A percentile compares a stretch with the other conserved stretches of the same genome.
Conservation (phyloP, 176 grass and related monocot species). For the Luzula sylvatica region DNA sequence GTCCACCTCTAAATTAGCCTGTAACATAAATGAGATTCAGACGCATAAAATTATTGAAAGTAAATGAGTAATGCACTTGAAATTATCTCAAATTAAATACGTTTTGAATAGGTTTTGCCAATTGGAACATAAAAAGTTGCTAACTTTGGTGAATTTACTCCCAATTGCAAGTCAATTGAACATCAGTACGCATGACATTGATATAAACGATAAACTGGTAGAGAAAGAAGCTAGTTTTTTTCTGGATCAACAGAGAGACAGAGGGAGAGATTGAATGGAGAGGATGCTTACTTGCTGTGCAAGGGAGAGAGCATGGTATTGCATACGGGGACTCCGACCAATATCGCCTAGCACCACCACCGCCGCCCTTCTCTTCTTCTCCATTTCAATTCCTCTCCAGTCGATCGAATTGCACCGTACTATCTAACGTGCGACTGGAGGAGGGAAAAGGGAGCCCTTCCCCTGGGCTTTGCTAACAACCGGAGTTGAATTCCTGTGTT, state of each 20-base stretch:
- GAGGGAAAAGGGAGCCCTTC: conserved; percentile 1
- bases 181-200: neutral
- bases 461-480: neutral
- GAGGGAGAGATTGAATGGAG: neutral
- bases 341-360: conserved; percentile 94
- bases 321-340: conserved; percentile 92
- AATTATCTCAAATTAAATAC: conserved; percentile 5
- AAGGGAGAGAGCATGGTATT: conserved; percentile 91
- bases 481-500: neutral
- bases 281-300: conserved; percentile 47
- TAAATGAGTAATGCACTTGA: neutral
- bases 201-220: neutral
- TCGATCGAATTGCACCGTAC: neutral
- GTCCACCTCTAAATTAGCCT: conserved; percentile 87
- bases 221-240: neutral
- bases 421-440: neutral
- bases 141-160: no score
- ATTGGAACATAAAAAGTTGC: neutral
- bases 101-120: neutral
- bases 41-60: neutral
- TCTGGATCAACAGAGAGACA: neutral
- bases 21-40: conserved; percentile 13
- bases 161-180: no score
- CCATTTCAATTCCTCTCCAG: neutral
- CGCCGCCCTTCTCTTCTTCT: conserved; percentile 47